Percentiles rank a stretch among this genome's conserved stretches.
These are phyloP conservation scores for Cardiospermum halicacabum DNA, from an alignment of 345 rosid species.

Conservation along the genomic window DNA sequence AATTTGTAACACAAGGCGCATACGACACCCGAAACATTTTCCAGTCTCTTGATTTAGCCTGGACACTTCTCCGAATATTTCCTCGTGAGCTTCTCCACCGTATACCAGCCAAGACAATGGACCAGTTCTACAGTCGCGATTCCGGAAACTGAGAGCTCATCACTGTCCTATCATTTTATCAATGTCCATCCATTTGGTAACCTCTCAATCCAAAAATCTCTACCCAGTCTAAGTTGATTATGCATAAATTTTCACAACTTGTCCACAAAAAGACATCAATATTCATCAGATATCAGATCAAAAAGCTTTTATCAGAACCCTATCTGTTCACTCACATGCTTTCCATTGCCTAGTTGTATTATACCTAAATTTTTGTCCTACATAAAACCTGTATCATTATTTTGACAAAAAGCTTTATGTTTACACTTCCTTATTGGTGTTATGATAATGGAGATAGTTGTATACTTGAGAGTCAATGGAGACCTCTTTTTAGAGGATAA, in stretches of 20 bases:
- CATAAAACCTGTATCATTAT: too few relatives aligned
- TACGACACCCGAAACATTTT: constrained; percentile 90
- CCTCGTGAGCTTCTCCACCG: constrained; percentile 99
- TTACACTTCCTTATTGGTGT: too few relatives aligned
- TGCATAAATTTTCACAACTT: too few relatives aligned
- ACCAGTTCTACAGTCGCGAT: constrained; percentile 58
- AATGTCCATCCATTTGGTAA: not conserved
- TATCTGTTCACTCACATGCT: not conserved
- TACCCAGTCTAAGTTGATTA: not conserved
- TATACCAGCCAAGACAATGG: constrained; percentile 94
- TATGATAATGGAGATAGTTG: too few relatives aligned
- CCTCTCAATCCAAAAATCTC: not conserved
- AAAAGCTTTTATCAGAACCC: not conserved
- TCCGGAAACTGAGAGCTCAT: not conserved
- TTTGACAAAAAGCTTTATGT: too few relatives aligned
- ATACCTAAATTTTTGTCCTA: too few relatives aligned
- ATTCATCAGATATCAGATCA: not conserved
- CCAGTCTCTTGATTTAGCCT: constrained; percentile 93
- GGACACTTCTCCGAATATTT: constrained; percentile 95
- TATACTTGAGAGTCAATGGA: too few relatives aligned
- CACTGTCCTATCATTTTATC: not conserved
- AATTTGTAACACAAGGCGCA: constrained; percentile 88
- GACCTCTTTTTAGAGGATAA: too few relatives aligned
- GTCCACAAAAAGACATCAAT: not conserved
- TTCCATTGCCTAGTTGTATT: not conserved